Evolutionary conservation across 192 early-diverging fungal genomes (phyloP).

Genomic region (Chytriomyces sp.): DNA sequence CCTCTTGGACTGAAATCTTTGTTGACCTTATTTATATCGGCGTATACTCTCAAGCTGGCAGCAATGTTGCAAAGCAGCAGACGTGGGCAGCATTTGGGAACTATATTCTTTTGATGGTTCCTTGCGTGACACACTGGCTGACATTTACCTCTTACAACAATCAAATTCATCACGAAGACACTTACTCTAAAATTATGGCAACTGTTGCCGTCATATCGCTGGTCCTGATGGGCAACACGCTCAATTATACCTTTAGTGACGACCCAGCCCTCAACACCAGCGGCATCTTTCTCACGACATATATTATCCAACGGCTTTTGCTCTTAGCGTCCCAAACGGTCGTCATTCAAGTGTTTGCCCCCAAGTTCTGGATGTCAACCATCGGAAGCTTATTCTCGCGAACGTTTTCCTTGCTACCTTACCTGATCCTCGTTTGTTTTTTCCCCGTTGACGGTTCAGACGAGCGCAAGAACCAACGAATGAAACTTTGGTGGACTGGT

Average conservation of each 20-base stretch:
- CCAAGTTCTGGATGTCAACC: background rate
- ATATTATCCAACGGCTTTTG: background rate
- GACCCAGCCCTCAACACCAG: background rate
- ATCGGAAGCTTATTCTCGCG: background rate
- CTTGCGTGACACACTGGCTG: background rate
- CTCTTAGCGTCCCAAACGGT: background rate
- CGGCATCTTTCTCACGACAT: background rate
- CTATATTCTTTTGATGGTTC: conserved; percentile 16
- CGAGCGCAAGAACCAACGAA: background rate
- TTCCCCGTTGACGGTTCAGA: background rate
- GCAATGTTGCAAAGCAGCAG: background rate
- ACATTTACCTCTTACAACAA: conserved; percentile 18
- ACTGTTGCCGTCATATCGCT: background rate
- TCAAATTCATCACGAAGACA: background rate
- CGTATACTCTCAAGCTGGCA: background rate
- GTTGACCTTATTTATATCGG: conserved; percentile 32
- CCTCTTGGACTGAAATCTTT: conserved; percentile 32
- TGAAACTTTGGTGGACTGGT: background rate
- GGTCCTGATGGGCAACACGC: background rate
- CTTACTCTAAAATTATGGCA: background rate
- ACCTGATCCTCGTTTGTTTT: background rate
- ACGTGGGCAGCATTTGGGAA: background rate
- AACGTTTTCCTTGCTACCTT: background rate
- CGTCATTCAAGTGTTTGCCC: background rate
- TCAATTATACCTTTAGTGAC: background rate